Evolutionary conservation across 257 asterid genomes (phyloP).

Genomic region (Salvia miltiorrhiza): DNA sequence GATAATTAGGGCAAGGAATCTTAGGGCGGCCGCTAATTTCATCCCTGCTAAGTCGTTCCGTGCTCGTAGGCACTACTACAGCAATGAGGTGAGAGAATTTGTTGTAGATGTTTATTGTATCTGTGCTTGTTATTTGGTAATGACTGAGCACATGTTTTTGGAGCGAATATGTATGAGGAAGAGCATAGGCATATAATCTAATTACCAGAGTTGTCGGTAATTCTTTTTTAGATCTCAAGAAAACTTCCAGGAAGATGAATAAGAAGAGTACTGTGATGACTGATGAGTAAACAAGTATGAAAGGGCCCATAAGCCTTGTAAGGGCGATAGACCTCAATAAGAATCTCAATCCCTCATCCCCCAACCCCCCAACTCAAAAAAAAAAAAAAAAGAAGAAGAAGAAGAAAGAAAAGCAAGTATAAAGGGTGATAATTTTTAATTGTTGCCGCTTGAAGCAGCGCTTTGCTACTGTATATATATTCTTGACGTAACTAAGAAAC

Average conservation of each 20-base stretch:
- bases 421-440: neutral
- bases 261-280: neutral
- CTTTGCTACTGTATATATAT: neutral
- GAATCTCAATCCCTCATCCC: no score
- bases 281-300: neutral
- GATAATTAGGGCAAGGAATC: slow-evolving; percentile 90
- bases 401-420: neutral
- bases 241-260: neutral
- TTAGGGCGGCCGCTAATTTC: slow-evolving; percentile 87
- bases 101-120: neutral
- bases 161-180: slow-evolving; percentile 11
- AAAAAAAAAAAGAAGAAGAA: no score
- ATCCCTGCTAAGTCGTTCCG: slow-evolving; percentile 93
- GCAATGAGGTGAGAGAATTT: slow-evolving; percentile 64
- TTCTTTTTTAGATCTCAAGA: neutral
- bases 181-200: neutral
- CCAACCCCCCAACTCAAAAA: no score
- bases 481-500: neutral
- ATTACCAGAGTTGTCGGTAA: neutral
- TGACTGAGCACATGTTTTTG: neutral
- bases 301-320: no score
- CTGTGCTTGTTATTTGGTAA: slow-evolving; percentile 15
- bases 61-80: slow-evolving; percentile 72
- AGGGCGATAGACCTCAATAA: no score
- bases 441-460: neutral